Percentiles rank a stretch among this genome's conserved stretches.
phyloP scores from a whole-genome alignment of 352 stramenopile genomes.

The Globisporangium polare region DNA sequence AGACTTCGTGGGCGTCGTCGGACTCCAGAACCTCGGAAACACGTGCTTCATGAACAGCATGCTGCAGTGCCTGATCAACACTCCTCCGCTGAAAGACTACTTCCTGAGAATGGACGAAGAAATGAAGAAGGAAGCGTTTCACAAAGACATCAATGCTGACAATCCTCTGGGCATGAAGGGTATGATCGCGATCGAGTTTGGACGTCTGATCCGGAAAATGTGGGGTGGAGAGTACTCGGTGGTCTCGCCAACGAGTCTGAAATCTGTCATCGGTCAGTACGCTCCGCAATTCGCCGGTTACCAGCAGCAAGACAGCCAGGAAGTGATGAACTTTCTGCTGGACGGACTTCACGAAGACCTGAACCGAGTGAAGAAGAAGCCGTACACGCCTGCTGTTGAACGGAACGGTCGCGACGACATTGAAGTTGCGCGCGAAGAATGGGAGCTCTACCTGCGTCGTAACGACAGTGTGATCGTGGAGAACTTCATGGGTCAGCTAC shows the following conservation, averaged over 20 bases:
- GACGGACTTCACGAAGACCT: conserved; percentile 92
- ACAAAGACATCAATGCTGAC: conserved; percentile 90
- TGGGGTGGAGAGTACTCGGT: conserved; percentile 90
- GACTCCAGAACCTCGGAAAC: conserved; percentile 72
- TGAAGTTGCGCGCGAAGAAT: conserved; percentile 74
- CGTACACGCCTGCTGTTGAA: conserved; percentile 72
- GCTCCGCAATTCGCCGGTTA: conserved; percentile 88
- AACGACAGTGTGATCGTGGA: conserved; percentile 93
- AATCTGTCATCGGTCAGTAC: conserved; percentile 82
- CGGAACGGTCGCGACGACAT: conserved; percentile 59
- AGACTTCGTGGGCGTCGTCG: conserved; percentile 60
- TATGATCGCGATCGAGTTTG: conserved; percentile 95
- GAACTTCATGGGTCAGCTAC: conserved; percentile 88
- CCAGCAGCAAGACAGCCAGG: conserved; percentile 90
- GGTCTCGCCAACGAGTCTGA: conserved; percentile 72
- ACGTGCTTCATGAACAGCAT: conserved; percentile 88
- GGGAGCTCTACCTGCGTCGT: conserved; percentile 81
- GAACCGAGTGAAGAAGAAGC: conserved; percentile 83
- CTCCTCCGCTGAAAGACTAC: conserved; percentile 90
- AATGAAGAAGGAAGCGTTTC: conserved; percentile 31
- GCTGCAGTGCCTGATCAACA: conserved; percentile 93
- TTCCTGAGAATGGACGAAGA: conserved; percentile 86
- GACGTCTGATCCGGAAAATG: conserved; percentile 90
- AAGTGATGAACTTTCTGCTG: conserved; percentile 91
- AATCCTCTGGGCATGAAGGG: conserved; percentile 95